Evolutionary conservation across 2,329 filamentous ascomycete genomes (phyloP).

Genomic region (Mycocentrospora acerina): DNA sequence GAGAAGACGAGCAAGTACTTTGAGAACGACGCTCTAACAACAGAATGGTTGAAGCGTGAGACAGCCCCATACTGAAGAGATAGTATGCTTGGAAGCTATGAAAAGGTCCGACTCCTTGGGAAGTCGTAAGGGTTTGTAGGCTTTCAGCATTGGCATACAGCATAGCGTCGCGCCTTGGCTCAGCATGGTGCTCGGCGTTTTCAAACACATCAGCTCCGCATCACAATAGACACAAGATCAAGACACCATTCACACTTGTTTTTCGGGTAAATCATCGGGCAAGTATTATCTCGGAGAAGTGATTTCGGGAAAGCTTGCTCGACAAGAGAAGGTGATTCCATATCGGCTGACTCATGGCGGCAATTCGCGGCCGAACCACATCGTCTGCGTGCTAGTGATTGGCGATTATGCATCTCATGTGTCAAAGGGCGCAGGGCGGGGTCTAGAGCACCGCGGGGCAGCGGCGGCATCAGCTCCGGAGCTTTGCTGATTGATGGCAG

Average conservation of each 20-base stretch:
- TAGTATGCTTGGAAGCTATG: background rate
- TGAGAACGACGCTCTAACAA: slow-evolving; percentile 67
- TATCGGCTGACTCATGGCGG: slow-evolving; percentile 22
- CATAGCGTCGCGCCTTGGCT: slow-evolving; percentile 4
- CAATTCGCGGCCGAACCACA: slow-evolving; percentile 22
- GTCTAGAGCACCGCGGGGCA: slow-evolving; percentile 21
- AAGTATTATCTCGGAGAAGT: too few relatives aligned
- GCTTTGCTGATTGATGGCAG: too few relatives aligned
- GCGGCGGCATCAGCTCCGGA: slow-evolving; percentile 2
- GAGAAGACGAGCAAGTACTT: slow-evolving; percentile 81
- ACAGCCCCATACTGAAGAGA: slow-evolving; percentile 58
- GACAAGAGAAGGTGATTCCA: slow-evolving; percentile 3
- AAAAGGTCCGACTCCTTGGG: slow-evolving; percentile 1
- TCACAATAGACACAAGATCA: slow-evolving; percentile 7
- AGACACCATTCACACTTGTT: background rate
- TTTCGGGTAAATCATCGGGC: too few relatives aligned
- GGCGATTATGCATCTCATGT: slow-evolving; percentile 16
- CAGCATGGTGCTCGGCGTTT: slow-evolving; percentile 18
- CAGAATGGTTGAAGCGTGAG: slow-evolving; percentile 83
- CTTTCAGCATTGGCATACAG: slow-evolving; percentile 12
- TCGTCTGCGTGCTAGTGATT: slow-evolving; percentile 10
- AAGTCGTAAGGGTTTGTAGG: slow-evolving; percentile 6
- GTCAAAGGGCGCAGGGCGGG: slow-evolving; percentile 24
- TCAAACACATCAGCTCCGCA: slow-evolving; percentile 5
- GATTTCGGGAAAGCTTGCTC: too few relatives aligned